Percentiles rank a stretch among this genome's conserved stretches.
Evolutionary conservation across 2,329 filamentous ascomycete species (phyloP).

Genomic region (Cladosporium cucumerinum): DNA sequence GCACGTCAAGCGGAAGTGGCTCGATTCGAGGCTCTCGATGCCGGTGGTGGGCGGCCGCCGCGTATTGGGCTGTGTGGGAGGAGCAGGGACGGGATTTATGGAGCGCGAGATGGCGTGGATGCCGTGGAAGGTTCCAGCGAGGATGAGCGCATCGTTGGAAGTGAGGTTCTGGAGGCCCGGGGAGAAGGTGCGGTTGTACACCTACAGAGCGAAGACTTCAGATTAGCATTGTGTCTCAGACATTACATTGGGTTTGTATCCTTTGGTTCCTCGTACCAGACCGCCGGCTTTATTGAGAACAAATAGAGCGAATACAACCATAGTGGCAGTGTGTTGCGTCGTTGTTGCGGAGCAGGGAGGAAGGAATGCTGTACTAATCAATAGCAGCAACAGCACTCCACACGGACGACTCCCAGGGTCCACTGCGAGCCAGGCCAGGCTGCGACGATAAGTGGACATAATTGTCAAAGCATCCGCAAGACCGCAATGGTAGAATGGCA

Average conservation of each 20-base stretch:
- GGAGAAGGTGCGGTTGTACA: constrained; percentile 94
- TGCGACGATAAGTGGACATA: too few relatives aligned
- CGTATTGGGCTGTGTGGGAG: constrained; percentile 29
- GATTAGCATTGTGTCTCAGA: too few relatives aligned
- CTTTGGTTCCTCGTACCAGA: constrained; percentile 41
- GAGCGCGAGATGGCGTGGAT: constrained; percentile 63
- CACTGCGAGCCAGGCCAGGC: too few relatives aligned
- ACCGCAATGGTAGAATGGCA: too few relatives aligned
- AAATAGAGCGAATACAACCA: constrained; percentile 88
- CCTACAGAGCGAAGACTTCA: constrained; percentile 30
- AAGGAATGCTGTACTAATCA: too few relatives aligned
- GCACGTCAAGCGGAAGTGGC: constrained; percentile 92
- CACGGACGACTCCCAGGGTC: too few relatives aligned
- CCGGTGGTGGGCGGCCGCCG: constrained; percentile 63
- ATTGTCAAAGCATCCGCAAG: too few relatives aligned
- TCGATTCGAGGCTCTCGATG: constrained; percentile 87
- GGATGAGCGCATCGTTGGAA: constrained; percentile 93
- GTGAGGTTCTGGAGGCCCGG: constrained; percentile 81
- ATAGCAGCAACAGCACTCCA: too few relatives aligned
- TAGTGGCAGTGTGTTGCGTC: not conserved
- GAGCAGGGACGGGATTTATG: constrained; percentile 42
- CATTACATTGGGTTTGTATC: too few relatives aligned
- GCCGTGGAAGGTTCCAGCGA: constrained; percentile 94
- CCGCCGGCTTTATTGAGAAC: constrained; percentile 98
- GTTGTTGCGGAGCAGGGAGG: too few relatives aligned